These are phyloP conservation scores for Colletotrichum tamarilloi DNA, from an alignment of 2,329 filamentous ascomycete genomes.

Conservation along the genomic window DNA sequence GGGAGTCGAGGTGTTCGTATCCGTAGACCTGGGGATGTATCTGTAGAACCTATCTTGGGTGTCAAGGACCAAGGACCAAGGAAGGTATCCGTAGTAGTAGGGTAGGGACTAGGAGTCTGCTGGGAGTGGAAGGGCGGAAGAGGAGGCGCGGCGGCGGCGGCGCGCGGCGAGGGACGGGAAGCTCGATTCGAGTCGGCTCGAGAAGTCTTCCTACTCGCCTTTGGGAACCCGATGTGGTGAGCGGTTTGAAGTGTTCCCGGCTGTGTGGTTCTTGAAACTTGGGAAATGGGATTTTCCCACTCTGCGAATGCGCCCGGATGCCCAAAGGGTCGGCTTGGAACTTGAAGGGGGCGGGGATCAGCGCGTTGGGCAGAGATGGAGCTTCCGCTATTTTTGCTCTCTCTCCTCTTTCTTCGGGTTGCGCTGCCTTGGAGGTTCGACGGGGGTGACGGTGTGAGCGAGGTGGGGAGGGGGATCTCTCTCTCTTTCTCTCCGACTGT, in stretches of 20 bases:
- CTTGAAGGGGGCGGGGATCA: conserved; percentile 44
- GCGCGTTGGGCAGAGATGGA: conserved; percentile 50
- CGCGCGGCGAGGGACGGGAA: conserved; percentile 3
- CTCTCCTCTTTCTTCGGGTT: conserved; percentile 1
- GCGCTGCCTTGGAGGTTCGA: conserved; percentile 14
- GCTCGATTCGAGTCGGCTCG: background rate
- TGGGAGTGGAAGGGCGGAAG: background rate
- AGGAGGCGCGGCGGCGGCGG: conserved; percentile 9
- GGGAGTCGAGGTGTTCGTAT: background rate
- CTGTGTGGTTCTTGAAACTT: conserved; percentile 36
- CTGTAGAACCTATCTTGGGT: conserved; percentile 12
- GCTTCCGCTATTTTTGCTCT: background rate
- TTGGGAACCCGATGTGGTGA: background rate
- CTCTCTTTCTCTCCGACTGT: too few species aligned
- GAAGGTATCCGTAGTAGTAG: background rate
- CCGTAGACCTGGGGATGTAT: background rate
- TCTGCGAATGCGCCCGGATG: conserved; percentile 32
- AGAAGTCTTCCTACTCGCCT: background rate
- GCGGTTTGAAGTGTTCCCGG: conserved; percentile 33
- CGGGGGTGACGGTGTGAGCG: conserved; percentile 39
- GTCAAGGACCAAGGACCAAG: background rate
- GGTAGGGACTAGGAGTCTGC: background rate
- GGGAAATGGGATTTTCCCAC: conserved; percentile 30
- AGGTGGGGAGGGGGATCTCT: conserved; percentile 39
- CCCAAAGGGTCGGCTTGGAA: conserved; percentile 28